Base-by-base conservation (phyloP, 192 early-diverging fungal genomes). In the Backusella australiensis region DNA sequence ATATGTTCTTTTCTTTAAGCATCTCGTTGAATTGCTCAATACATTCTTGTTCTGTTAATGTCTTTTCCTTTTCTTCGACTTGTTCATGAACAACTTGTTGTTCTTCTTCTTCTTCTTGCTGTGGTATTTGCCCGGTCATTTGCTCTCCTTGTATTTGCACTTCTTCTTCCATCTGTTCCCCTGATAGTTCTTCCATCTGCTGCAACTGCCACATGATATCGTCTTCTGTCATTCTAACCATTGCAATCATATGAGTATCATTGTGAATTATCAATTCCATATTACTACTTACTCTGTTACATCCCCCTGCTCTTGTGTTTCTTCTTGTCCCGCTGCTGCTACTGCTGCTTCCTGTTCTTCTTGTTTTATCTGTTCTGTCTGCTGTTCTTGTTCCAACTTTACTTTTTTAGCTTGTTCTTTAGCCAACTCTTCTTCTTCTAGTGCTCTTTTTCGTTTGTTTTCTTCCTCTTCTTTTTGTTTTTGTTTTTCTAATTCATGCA, bases 1-100 rank as follows among this genome's bases (percentile, higher is more conserved):
- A 90, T 21, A 93, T 89, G 19, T 92, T 84, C 35, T 83, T 84
- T 72, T 95, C 94, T 21, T 86, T 83, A 59, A 95, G 80, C 75
- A 95, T 70, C 44, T 81, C 71, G 85, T 90, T 72, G 63, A 83
- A 86, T 21, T 74, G 65, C 23, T 83, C 76, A 46, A 82, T 67
- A 3, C 81, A 41, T 71, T 86, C 83, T 49, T 85, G 81, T 7
- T 81, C 77, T 36, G 79, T 67, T 29, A 84, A n/a, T 23, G 80
- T 70, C 11, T 44, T 23, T 34, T 80, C 78, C 35, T 49, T 49
- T 75, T 46, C 26, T 80, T 77, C 23, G 65, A 72, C 67, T 77
- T 69, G 1, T 59, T 70, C 65, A 39, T 39, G 38, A 39, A 11
- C 9, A 7, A 39, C 38, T 12, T 39, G 38, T 75, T 78, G 32